Evolutionary conservation across 1,284 basidiomycete genomes (phyloP).

Genomic region (Anthracocystis setariae): DNA sequence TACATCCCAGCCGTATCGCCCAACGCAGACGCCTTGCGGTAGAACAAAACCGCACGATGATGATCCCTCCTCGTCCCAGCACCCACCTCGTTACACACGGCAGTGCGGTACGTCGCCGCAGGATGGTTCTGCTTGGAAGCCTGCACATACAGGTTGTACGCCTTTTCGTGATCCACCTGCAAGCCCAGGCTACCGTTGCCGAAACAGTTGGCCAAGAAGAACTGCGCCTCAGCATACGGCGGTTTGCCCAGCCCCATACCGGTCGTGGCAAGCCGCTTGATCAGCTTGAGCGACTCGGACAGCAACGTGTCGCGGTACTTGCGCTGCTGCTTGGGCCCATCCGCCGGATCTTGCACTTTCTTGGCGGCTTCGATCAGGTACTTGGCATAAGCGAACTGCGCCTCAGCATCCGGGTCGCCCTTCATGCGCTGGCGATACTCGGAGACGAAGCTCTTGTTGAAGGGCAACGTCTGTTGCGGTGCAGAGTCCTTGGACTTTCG

Average conservation of each 20-base stretch:
- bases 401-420: slow-evolving; percentile 95
- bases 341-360: slow-evolving; percentile 71
- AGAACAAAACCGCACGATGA: slow-evolving; percentile 89
- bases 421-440: slow-evolving; percentile 97
- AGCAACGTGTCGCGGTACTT: slow-evolving; percentile 92
- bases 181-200: slow-evolving; percentile 93
- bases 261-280: slow-evolving; percentile 89
- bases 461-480: slow-evolving; percentile 60
- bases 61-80: slow-evolving; percentile 93
- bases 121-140: slow-evolving; percentile 97
- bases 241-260: slow-evolving; percentile 71
- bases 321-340: slow-evolving; percentile 63
- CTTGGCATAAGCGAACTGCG: slow-evolving; percentile 96
- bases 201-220: slow-evolving; percentile 97
- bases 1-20: slow-evolving; percentile 99
- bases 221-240: slow-evolving; percentile 96
- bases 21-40: slow-evolving; percentile 92
- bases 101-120: slow-evolving; percentile 93
- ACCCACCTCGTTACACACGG: slow-evolving; percentile 99
- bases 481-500: slow-evolving; percentile 57
- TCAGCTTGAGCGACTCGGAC: slow-evolving; percentile 87
- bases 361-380: slow-evolving; percentile 99
- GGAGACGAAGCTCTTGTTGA: slow-evolving; percentile 94
- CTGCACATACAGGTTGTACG: slow-evolving; percentile 97
- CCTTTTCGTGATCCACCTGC: slow-evolving; percentile 95